Conservation (phyloP, 164 flowering plant species). For the Vitis cinerea region DNA sequence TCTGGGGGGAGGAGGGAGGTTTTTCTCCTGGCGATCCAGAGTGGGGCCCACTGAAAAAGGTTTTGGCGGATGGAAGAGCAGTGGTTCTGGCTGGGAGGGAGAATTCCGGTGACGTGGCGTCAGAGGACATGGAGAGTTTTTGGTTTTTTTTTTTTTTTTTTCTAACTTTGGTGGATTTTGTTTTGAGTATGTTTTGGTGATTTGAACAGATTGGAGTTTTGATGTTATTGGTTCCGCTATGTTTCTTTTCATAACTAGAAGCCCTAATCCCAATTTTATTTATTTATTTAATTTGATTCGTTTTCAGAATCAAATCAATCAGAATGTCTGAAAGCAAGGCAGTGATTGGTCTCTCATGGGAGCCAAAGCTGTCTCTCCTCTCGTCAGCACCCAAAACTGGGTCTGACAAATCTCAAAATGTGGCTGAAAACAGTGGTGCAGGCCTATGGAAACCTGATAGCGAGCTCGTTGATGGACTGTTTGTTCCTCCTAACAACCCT, state of each 20-base stretch:
- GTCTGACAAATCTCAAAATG: slow-evolving; percentile 6
- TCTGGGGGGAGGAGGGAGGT: too few relatives aligned
- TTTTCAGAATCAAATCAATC: background rate
- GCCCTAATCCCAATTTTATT: background rate
- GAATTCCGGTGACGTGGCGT: too few relatives aligned
- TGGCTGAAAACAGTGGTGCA: slow-evolving; percentile 8
- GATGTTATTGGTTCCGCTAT: background rate
- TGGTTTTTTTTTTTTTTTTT: too few relatives aligned
- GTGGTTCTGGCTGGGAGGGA: too few relatives aligned
- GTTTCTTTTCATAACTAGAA: background rate
- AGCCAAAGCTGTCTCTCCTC: slow-evolving; percentile 49
- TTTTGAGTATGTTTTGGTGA: too few relatives aligned
- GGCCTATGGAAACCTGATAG: slow-evolving; percentile 39
- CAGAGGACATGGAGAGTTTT: too few relatives aligned
- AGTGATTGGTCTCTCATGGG: slow-evolving; percentile 61
- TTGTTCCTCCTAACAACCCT: slow-evolving; percentile 75
- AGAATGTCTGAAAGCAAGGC: slow-evolving; percentile 40
- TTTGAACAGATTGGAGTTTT: too few relatives aligned
- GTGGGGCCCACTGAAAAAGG: too few relatives aligned
- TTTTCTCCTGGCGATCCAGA: too few relatives aligned
- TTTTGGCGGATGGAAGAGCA: too few relatives aligned
- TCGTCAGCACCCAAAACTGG: slow-evolving; percentile 17
- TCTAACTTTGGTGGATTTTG: too few relatives aligned
- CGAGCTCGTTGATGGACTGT: slow-evolving; percentile 79
- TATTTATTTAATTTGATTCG: background rate